phyloP scores from a whole-genome alignment of 2,329 filamentous ascomycete genomes.

The Arthroderma sp. region DNA sequence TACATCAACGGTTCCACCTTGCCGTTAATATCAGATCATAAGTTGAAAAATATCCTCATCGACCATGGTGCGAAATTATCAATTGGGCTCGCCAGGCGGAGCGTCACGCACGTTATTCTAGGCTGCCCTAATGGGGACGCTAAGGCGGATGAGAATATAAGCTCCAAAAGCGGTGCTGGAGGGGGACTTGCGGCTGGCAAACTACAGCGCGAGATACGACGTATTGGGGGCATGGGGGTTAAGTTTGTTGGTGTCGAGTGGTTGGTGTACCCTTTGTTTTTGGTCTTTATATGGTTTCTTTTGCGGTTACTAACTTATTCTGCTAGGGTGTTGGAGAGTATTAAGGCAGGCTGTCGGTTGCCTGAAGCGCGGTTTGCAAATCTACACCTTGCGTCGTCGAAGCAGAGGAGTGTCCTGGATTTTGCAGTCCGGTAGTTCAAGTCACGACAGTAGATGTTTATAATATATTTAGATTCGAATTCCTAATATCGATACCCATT shows the following conservation, averaged over 20 bases:
- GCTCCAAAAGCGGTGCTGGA: conserved; percentile 41
- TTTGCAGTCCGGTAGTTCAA: neutral
- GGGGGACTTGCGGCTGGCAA: conserved; percentile 68
- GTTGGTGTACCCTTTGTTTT: conserved; percentile 35
- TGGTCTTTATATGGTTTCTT: neutral
- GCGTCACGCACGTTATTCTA: conserved; percentile 77
- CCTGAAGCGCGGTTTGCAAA: conserved; percentile 61
- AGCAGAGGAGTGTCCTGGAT: conserved; percentile 53
- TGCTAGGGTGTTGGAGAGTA: conserved; percentile 67
- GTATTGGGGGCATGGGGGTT: conserved; percentile 54
- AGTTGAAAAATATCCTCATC: conserved; percentile 64
- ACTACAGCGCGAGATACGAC: conserved; percentile 65
- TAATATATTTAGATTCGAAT: neutral
- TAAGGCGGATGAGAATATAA: neutral
- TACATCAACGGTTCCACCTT: conserved; percentile 83
- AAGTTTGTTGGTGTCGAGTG: conserved; percentile 75
- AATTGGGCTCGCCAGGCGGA: conserved; percentile 56
- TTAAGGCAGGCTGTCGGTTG: conserved; percentile 61
- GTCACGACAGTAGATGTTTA: neutral
- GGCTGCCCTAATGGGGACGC: conserved; percentile 43
- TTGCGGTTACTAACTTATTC: conserved; percentile 13
- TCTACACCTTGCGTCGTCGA: conserved; percentile 48
- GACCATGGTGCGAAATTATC: conserved; percentile 62
- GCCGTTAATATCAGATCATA: conserved; percentile 72
- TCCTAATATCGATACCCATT: neutral